phyloP scores from a whole-genome alignment of 805 yeast genomes.

The Komagataella ulmi region DNA sequence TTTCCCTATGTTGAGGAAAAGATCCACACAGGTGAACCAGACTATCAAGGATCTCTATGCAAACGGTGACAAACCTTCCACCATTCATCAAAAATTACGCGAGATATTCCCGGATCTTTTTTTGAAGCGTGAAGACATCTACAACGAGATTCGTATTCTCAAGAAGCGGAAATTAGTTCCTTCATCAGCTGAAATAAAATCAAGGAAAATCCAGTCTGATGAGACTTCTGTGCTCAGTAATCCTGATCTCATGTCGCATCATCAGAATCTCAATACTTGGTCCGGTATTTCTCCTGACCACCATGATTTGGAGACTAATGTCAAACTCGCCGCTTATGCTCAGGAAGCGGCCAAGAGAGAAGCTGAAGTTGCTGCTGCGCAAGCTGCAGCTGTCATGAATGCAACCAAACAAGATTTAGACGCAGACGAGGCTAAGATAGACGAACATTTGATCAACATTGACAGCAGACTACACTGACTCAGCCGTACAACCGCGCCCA shows the following conservation, averaged over 20 bases:
- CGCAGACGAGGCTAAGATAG: conserved; percentile 2
- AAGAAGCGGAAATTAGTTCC: conserved; percentile 30
- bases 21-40: conserved; percentile 36
- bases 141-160: conserved; percentile 42
- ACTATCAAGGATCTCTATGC: conserved; percentile 38
- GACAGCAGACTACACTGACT: conserved; percentile 1
- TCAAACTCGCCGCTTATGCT: background rate
- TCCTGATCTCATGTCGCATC: conserved; percentile 1
- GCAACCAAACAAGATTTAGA: background rate
- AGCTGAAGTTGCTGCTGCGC: conserved; percentile 1
- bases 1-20: conserved; percentile 43
- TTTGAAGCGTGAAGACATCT: conserved; percentile 43
- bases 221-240: background rate
- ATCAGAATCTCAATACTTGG: background rate
- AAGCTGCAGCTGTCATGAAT: conserved; percentile 1
- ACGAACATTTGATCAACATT: conserved; percentile 3
- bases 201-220: conserved; percentile 7
- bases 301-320: conserved; percentile 1
- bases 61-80: conserved; percentile 41
- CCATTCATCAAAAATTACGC: conserved; percentile 35
- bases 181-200: conserved; percentile 12
- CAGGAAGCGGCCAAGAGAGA: conserved; percentile 6
- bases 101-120: conserved; percentile 39
- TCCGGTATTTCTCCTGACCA: background rate
- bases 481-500: background rate